Evolutionary conservation across 805 yeast species (phyloP).

Genomic region (Candida manassasensis): DNA sequence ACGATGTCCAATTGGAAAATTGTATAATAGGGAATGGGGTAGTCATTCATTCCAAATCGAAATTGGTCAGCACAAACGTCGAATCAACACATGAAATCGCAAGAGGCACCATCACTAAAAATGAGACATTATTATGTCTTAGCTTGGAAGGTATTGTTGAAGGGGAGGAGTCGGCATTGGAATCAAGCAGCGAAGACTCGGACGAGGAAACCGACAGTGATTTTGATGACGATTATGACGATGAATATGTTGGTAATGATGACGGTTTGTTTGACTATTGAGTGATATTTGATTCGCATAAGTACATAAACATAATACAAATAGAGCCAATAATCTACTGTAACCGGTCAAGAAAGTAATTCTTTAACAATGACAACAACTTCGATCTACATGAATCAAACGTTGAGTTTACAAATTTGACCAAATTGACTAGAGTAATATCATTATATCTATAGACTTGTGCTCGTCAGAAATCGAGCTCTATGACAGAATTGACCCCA

Average conservation of each 20-base stretch:
- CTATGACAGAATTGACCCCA: too few relatives aligned
- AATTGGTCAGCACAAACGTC: conserved; percentile 75
- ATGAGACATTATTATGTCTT: conserved; percentile 50
- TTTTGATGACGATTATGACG: conserved; percentile 35
- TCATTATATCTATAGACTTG: too few relatives aligned
- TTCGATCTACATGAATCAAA: too few relatives aligned
- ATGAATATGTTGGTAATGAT: conserved; percentile 54
- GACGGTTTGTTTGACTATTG: conserved; percentile 46
- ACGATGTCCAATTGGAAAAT: conserved; percentile 78
- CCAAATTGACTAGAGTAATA: too few relatives aligned
- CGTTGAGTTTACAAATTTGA: too few relatives aligned
- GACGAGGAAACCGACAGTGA: conserved; percentile 25
- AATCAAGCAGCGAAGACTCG: conserved; percentile 27
- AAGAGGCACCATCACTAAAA: conserved; percentile 50
- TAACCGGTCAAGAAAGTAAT: too few relatives aligned
- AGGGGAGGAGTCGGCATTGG: conserved; percentile 27
- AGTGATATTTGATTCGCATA: background rate
- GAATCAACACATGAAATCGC: conserved; percentile 74
- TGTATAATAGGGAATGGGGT: conserved; percentile 77
- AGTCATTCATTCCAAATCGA: conserved; percentile 57
- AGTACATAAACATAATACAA: too few relatives aligned
- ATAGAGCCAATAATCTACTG: too few relatives aligned
- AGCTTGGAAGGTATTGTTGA: conserved; percentile 39
- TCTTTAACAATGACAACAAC: too few relatives aligned
- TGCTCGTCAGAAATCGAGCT: too few relatives aligned